Conservation (phyloP, 257 asterid genomes). For the Jacaranda mimosifolia region DNA sequence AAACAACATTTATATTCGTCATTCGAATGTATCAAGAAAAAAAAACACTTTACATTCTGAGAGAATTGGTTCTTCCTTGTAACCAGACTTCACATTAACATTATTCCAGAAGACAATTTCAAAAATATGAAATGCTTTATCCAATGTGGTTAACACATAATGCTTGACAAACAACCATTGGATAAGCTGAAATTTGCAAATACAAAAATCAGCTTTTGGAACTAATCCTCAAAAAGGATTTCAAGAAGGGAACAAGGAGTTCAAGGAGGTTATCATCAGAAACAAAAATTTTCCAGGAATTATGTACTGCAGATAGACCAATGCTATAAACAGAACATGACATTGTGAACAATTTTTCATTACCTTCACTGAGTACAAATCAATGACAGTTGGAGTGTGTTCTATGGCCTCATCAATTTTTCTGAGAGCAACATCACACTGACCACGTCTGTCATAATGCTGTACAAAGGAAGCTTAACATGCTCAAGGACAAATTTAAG, state of each 20-base stretch:
- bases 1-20: not conserved
- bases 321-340: conserved; percentile 13
- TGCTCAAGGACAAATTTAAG: conserved; percentile 22
- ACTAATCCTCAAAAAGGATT: conserved; percentile 16
- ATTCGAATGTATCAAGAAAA: not conserved
- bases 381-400: conserved; percentile 98
- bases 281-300: not conserved
- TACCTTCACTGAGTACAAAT: conserved; percentile 95
- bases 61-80: not conserved
- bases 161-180: conserved; percentile 13
- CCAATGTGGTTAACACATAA: not conserved
- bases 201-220: conserved; percentile 19
- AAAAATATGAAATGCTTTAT: not conserved
- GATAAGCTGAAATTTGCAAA: not conserved
- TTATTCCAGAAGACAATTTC: conserved; percentile 1
- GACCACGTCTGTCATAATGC: conserved; percentile 93
- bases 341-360: conserved; percentile 1
- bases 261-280: conserved; percentile 5
- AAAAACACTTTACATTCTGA: not conserved
- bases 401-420: conserved; percentile 93
- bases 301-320: not conserved
- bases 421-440: conserved; percentile 72
- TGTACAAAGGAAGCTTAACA: conserved; percentile 52
- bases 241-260: conserved; percentile 13
- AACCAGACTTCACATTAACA: conserved; percentile 7